Conservation (phyloP, 1,284 basidiomycete species). For the Nidula niveotomentosa region DNA sequence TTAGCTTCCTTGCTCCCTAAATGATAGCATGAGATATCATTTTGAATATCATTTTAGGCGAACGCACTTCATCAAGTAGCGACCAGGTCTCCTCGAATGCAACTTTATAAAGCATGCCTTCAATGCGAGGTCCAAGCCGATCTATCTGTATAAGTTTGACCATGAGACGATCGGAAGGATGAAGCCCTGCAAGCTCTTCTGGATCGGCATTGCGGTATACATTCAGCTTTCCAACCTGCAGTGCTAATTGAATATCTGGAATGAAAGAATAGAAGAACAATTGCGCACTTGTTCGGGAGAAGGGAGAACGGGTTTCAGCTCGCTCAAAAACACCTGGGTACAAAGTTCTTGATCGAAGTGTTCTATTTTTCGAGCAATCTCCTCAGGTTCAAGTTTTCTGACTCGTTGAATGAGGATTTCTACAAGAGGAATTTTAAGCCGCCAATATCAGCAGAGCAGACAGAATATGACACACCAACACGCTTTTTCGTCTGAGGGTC, state of each 20-base stretch:
- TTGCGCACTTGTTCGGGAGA: slow-evolving; percentile 80
- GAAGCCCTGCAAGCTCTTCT: slow-evolving; percentile 87
- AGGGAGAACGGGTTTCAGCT: slow-evolving; percentile 83
- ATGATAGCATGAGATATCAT: slow-evolving; percentile 1
- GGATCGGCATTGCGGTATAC: slow-evolving; percentile 86
- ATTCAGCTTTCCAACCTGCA: slow-evolving; percentile 86
- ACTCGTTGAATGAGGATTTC: slow-evolving; percentile 90
- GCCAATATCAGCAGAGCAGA: too few relatives aligned
- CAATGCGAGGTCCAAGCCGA: slow-evolving; percentile 87
- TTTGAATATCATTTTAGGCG: slow-evolving; percentile 6
- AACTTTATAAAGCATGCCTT: slow-evolving; percentile 92
- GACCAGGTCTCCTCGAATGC: slow-evolving; percentile 83
- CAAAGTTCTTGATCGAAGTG: slow-evolving; percentile 86
- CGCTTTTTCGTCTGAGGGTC: slow-evolving; percentile 89
- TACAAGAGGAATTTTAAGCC: slow-evolving; percentile 23
- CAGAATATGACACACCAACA: slow-evolving; percentile 62
- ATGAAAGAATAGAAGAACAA: background rate
- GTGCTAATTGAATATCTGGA: background rate
- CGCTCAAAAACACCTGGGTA: slow-evolving; percentile 84
- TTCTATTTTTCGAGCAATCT: slow-evolving; percentile 80
- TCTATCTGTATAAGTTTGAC: slow-evolving; percentile 97
- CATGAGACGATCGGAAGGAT: slow-evolving; percentile 95
- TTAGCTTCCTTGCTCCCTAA: slow-evolving; percentile 78
- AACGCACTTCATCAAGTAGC: slow-evolving; percentile 66
- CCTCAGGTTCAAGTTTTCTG: slow-evolving; percentile 80